Base-by-base conservation (phyloP, 164 flowering plant genomes). In the Hamamelis virginiana region DNA sequence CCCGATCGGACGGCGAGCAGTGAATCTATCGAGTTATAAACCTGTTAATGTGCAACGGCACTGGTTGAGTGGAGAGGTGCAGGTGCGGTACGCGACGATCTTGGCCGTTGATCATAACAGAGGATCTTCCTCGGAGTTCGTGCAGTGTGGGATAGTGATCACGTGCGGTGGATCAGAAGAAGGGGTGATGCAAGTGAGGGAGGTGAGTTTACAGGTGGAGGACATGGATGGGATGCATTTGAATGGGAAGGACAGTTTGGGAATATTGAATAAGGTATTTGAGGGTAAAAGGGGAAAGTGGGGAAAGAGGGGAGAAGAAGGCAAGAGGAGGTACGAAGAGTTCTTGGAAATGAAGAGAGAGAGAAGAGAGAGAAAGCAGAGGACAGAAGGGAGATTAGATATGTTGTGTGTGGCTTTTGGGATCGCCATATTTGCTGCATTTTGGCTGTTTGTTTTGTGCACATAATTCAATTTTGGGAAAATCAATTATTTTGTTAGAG, bases 201-300 rank as follows among this genome's bases (percentile, higher is more conserved):
- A 84, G 67, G 87, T 81, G 73, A 77, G 86, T 51, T 44, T 86
- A 69, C 71, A 72, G 53, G 72, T 80, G 78, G 89, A 86, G 80
- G 85, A 86, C 69, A 71, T 83, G 81, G 90, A 84, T 3, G 92
- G 92, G 22, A 71, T 15, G 73, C 70, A 72, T n/a, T 51, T 88
- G 78, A 80, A 73, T 16, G 92, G 92, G 73, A 77, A 62, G 86
- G 87, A 81, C 28, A 81, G 88, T 74, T 73, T 88, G 87, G 90
- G 68, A 47, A 78, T 82, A 74, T 69, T 88, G 65, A 68, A 68
- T 53, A 69, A 71, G 68, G 82, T 76, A 1, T 50, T 84, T 72
- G 78, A 73, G 82, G 89, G 87, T 13, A 74, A 68, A 66, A 85
- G 53, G 70, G 61, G 80, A 70, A 72, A 62, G 38, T 44, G 52